phyloP scores from a whole-genome alignment of 1,284 basidiomycete genomes.

The Polyporus tsugae region DNA sequence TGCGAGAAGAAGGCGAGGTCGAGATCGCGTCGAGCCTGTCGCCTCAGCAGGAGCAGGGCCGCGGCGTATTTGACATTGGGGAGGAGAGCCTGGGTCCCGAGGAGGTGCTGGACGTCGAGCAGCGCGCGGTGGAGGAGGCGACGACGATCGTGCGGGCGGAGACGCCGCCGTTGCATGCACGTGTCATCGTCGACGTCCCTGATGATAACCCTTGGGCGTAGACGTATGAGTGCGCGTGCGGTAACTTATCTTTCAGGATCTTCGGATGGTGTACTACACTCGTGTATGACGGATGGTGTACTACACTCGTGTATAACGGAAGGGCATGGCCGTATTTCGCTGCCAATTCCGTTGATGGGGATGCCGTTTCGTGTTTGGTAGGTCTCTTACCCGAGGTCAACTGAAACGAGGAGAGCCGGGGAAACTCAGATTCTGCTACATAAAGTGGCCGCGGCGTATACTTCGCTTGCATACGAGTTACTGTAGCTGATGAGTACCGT shows the following conservation, averaged over 20 bases:
- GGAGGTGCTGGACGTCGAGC: slow-evolving; percentile 41
- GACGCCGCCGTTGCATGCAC: slow-evolving; percentile 58
- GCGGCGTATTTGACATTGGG: slow-evolving; percentile 34
- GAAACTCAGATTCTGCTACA: too few relatives aligned
- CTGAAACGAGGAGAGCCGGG: too few relatives aligned
- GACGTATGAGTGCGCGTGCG: neutral
- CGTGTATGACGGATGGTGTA: neutral
- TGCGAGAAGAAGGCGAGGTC: slow-evolving; percentile 48
- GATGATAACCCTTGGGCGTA: slow-evolving; percentile 66
- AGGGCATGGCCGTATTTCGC: neutral
- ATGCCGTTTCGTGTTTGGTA: too few relatives aligned
- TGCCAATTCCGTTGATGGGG: neutral
- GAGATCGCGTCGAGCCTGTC: slow-evolving; percentile 36
- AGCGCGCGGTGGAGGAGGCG: slow-evolving; percentile 37
- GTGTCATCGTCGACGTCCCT: slow-evolving; percentile 41
- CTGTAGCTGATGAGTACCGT: too few relatives aligned
- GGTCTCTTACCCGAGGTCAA: too few relatives aligned
- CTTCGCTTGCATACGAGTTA: too few relatives aligned
- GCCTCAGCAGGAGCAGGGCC: slow-evolving; percentile 27
- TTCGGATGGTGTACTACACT: neutral
- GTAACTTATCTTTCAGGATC: slow-evolving; percentile 5
- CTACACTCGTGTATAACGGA: neutral
- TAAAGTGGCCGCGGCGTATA: too few relatives aligned
- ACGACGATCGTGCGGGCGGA: slow-evolving; percentile 39
- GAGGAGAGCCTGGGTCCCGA: slow-evolving; percentile 30